Evolutionary conservation across 495 filamentous ascomycete species (phyloP).

Genomic region (Daldinia loculata): DNA sequence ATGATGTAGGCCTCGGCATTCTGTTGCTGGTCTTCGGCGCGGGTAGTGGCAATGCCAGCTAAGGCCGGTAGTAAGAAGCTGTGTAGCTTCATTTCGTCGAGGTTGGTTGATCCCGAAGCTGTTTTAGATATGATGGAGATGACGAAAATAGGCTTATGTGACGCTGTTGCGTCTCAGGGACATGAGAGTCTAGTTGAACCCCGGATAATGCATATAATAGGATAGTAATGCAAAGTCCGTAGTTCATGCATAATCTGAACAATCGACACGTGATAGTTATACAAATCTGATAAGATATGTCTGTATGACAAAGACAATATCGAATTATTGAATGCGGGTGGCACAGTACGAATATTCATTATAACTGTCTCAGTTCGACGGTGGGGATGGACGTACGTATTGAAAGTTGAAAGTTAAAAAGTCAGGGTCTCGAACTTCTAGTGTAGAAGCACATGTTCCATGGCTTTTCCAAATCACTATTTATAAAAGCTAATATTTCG

Average conservation of each 20-base stretch:
- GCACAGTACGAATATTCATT: background rate
- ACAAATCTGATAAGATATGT: slow-evolving; percentile 19
- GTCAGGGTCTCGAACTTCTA: slow-evolving; percentile 22
- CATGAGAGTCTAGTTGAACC: slow-evolving; percentile 2
- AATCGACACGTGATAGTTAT: slow-evolving; percentile 14
- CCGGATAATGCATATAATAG: background rate
- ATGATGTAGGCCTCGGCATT: slow-evolving; percentile 45
- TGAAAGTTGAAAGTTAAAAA: background rate
- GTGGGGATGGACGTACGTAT: background rate
- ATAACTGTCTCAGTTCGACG: background rate
- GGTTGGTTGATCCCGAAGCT: slow-evolving; percentile 18
- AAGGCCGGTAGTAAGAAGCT: slow-evolving; percentile 52
- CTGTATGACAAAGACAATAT: background rate
- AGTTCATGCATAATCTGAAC: background rate
- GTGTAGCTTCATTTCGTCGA: slow-evolving; percentile 44
- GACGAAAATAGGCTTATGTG: slow-evolving; percentile 16
- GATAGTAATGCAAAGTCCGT: background rate
- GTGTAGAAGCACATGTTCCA: slow-evolving; percentile 22
- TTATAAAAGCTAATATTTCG: slow-evolving; percentile 27
- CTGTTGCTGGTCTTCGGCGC: slow-evolving; percentile 28
- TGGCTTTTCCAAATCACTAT: background rate
- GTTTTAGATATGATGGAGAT: slow-evolving; percentile 11
- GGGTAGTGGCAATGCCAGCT: slow-evolving; percentile 46
- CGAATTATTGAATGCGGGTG: background rate
- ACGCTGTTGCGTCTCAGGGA: slow-evolving; percentile 9